Evolutionary conservation across 805 yeast species (phyloP), one percentile per base, ranked within the genome.

Genomic region (Wickerhamiella kazuoi): DNA sequence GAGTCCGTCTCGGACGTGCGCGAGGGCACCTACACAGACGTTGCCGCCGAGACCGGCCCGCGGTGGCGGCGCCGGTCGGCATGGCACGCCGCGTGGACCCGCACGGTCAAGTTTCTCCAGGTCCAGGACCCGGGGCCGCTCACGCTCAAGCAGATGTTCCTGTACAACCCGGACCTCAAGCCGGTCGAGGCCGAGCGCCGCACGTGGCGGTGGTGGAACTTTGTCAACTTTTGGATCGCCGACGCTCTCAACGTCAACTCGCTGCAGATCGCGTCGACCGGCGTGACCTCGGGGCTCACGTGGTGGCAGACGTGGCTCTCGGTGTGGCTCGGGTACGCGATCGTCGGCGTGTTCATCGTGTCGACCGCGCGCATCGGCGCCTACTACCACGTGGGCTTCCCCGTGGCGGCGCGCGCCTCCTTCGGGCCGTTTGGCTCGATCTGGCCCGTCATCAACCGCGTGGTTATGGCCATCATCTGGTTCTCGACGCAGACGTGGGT

Each of bases 261-360:
- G 6, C 81, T 86, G 83, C 82, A 78, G 63, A 80, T 82, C 50
- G 93, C 93, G 1, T 74, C 86, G 14, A 76, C 90, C 0, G 90
- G 90, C 50, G 76, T 77, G 42, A 64, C 66, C 39, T 71, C 74
- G 21, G 87, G 87, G 16, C 61, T 82, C 56, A 69, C 74, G 23
- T 81, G 93, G 93, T 82, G 90, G 90, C 83, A 75, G 53, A 74
- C 79, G 14, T 82, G 93, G 90, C 59, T 81, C 30, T 69, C 86
- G 2, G 87, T 82, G 16, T 80, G 93, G 87, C 43, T 82, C 14
- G 94, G 94, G 5, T 82, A 82, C 54, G 53, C 64, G 18, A 58
- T 78, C 35, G 73, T 79, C 45, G 84, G 79, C 46, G 47, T 67
- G 1, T 80, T 80, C 47, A 76, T 82, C 24, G 68, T 71, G 2